Conservation (phyloP, 2,329 filamentous ascomycete genomes). For the Zarea fungicola region DNA sequence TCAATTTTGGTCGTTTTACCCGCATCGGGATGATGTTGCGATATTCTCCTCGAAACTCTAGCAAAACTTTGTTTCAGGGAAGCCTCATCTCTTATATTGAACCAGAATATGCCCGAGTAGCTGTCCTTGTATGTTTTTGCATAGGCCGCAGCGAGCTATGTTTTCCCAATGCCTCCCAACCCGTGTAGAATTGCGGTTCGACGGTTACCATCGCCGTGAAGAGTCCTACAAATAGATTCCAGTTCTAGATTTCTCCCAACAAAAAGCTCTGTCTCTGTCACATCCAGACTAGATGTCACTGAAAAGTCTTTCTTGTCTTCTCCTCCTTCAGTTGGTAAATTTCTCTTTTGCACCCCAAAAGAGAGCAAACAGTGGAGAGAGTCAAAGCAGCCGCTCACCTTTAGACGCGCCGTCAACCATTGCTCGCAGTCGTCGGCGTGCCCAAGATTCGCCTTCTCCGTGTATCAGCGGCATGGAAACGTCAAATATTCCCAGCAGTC, state of each 20-base stretch:
- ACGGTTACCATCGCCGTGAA: slow-evolving; percentile 12
- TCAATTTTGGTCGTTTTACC: slow-evolving; percentile 22
- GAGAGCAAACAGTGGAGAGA: no score
- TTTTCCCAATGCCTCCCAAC: slow-evolving; percentile 41
- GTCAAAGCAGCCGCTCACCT: no score
- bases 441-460: slow-evolving; percentile 18
- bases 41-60: slow-evolving; percentile 24
- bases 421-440: slow-evolving; percentile 17
- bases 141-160: slow-evolving; percentile 35
- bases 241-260: slow-evolving; percentile 18
- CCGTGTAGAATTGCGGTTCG: slow-evolving; percentile 31
- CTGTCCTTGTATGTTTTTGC: slow-evolving; percentile 26
- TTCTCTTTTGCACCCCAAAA: neutral
- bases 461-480: slow-evolving; percentile 25
- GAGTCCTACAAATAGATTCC: slow-evolving; percentile 13
- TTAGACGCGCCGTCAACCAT: neutral
- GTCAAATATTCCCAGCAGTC: slow-evolving; percentile 22
- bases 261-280: slow-evolving; percentile 13
- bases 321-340: neutral
- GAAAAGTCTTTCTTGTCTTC: neutral
- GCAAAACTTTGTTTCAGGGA: slow-evolving; percentile 32
- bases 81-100: slow-evolving; percentile 34
- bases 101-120: slow-evolving; percentile 38
- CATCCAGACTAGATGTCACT: neutral
- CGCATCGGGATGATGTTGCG: slow-evolving; percentile 22